Base-by-base conservation (phyloP, 2,329 filamentous ascomycete species). In the Graphiopsis chlorocephala region DNA sequence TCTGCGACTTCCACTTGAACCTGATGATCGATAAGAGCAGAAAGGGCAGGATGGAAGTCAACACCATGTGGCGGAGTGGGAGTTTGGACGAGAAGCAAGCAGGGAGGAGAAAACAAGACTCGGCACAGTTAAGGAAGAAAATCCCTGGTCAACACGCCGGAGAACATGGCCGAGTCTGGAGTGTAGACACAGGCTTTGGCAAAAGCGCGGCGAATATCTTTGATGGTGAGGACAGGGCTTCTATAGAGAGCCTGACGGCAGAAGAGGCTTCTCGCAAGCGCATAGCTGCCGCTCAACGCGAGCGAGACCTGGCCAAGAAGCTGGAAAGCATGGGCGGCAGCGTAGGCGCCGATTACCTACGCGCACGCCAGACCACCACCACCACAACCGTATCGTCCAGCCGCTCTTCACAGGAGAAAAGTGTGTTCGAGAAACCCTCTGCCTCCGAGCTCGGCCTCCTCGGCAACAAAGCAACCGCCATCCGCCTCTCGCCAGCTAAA, bases 1-100 rank as follows among this genome's bases (percentile, higher is more conserved):
- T 90, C 75, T 99, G 95, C 79, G 93, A 97, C 69, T 99, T 90
- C 71, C 95, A 99, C 77, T 87, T 96, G 69, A 93, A 96, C 71
- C 82, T 92, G 28, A 89, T 92, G 28, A 80, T 98, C 3, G 85
- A 88, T 63, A 93, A 91, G 74, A 85, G 87, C 73, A 83, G 86
- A 31, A 82, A 86, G 12, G 82, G 84, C 0, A 85, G 93, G 38
- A 88, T 93, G 81, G 93, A 96, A 73, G 84, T 97, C 66, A 96
- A 93, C 73, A 85, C 83, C 14, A 89, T 88, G 77, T 85, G 68
- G 64, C 69, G 72, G 25, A 67, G 64, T 58, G 58, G 59, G 14
- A 64, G 52, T 33, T 48, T 52, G 38, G 52, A 59, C 38, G 59
- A 70, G 26, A 63, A 67, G 45, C 20, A 63, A 48, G n/a, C 64